Conservation (phyloP, 305 asterid genomes). For the Fraxinus sp. region DNA sequence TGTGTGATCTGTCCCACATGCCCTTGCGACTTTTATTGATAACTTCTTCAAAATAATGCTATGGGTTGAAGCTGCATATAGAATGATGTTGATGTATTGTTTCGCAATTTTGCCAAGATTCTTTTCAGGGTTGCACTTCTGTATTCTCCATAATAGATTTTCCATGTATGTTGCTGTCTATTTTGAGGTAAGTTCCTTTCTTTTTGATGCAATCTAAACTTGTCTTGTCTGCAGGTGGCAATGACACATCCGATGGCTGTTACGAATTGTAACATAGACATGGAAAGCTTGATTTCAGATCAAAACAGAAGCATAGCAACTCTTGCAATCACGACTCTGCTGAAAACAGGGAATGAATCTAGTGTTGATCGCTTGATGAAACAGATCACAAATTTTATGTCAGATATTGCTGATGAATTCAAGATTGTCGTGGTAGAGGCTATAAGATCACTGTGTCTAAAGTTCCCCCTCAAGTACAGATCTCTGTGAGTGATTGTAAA, state of each 20-base stretch:
- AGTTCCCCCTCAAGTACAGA: conserved; percentile 96
- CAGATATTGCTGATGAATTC: conserved; percentile 99
- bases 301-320: conserved; percentile 99
- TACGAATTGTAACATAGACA: conserved; percentile 93
- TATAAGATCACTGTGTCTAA: conserved; percentile 91
- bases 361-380: conserved; percentile 97
- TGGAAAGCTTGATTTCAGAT: conserved; percentile 98
- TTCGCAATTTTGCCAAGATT: not conserved
- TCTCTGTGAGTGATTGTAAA: conserved; percentile 70
- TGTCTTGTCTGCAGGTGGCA: conserved; percentile 70
- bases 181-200: conserved; percentile 1
- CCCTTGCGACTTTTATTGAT: not conserved
- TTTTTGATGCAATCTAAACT: conserved; percentile 13
- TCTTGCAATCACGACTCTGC: conserved; percentile 93
- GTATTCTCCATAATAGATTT: not conserved
- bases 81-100: not conserved
- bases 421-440: conserved; percentile 99
- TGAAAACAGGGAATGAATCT: conserved; percentile 96
- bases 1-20: not conserved
- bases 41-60: not conserved
- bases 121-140: conserved; percentile 8
- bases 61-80: not conserved
- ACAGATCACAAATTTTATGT: conserved; percentile 95
- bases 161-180: not conserved
- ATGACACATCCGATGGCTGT: conserved; percentile 99